Evolutionary conservation across 345 rosid species (phyloP).

Genomic region (Streptanthus diversifolius): DNA sequence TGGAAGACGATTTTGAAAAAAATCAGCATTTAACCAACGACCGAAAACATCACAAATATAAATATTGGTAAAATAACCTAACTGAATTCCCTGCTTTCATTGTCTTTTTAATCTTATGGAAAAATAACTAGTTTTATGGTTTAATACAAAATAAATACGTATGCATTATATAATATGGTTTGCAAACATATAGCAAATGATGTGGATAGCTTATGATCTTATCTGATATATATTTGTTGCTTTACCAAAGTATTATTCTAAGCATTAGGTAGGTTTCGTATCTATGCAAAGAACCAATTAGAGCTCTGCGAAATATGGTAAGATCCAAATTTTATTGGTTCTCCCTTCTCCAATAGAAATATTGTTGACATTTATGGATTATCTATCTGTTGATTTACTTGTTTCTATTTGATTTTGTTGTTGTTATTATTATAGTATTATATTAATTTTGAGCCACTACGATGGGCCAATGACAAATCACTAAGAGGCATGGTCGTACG

Average conservation of each 20-base stretch:
- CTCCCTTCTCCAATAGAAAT: constrained; percentile 19
- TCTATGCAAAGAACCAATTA: constrained; percentile 19
- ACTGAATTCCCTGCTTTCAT: background rate
- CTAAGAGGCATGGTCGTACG: constrained; percentile 35
- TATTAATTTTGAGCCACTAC: constrained; percentile 31
- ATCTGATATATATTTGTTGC: constrained; percentile 34
- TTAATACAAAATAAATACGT: background rate
- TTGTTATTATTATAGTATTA: background rate
- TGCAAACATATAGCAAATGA: constrained; percentile 9
- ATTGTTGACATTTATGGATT: background rate
- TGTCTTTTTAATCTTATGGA: background rate
- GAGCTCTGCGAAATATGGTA: constrained; percentile 17
- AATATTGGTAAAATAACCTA: background rate
- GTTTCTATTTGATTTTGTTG: constrained; percentile 18
- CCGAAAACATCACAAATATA: constrained; percentile 23
- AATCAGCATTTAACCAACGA: background rate
- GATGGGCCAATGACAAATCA: constrained; percentile 39
- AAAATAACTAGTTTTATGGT: background rate
- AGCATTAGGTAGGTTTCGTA: constrained; percentile 20
- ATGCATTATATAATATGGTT: constrained; percentile 10
- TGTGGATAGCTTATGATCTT: constrained; percentile 29
- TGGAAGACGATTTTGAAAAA: background rate
- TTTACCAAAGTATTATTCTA: constrained; percentile 23
- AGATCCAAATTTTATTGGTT: constrained; percentile 23
- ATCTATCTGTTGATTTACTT: constrained; percentile 14